Base-by-base conservation (phyloP, 306 rosid species). In the Quercus aquifolioides region DNA sequence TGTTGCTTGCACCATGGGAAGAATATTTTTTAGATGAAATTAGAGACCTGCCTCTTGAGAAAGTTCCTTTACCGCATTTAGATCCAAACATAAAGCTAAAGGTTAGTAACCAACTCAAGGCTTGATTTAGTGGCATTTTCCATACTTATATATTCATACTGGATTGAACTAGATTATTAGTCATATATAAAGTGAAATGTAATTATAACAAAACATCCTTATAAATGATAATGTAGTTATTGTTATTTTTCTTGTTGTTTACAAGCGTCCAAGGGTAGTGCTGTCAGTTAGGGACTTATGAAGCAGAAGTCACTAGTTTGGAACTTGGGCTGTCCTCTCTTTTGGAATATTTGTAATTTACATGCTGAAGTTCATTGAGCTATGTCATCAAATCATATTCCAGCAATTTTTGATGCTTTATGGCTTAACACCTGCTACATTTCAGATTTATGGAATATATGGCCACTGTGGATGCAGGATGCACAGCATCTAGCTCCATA, bases 1-100 rank as follows among this genome's bases (percentile, higher is more conserved):
- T 95, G 86, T 80, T 95, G 84, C 86, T 95, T 82, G 89, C 99
- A 76, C 99, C 97, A 55, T 95, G 99, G 98, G 99, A 95, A 86
- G 91, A 88, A 86, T 91, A 87, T 80, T 92, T 92, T 84, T 78
- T 95, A 74, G 87, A 83, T 20, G 97, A 91, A 74, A 78, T 95
- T 84, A 91, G 91, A 83, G 91, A 95, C 77, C 84, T 95, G 38
- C 97, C 98, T 71, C 90, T 95, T 57, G 84, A 88, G 75, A 88
- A 84, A 65, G 82, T 85, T 74, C 85, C 89, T 81, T 85, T 84
- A 65, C 88, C 93, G 4, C 92, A 67, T 71, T 62, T 92, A 79
- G 88, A 91, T 81, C 89, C 87, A 12, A 80, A 76, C 51, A 46
- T 79, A 51, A 91, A 87, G 73, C 86, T 81, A 10, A 90, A 95